Base-by-base conservation (phyloP, 257 asterid genomes). In the Solanum gandarillasii region DNA sequence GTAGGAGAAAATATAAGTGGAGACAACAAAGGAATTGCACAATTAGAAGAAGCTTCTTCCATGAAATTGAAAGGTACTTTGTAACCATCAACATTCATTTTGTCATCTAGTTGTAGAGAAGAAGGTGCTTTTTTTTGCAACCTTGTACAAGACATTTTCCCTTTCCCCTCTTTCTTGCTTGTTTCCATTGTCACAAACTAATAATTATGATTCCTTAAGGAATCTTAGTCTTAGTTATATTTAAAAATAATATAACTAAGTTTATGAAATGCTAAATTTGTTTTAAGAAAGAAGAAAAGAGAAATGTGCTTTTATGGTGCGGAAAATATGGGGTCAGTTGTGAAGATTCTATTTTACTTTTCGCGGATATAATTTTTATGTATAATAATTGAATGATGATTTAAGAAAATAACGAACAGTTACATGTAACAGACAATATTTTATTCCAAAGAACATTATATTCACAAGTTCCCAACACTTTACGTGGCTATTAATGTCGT, bases 61-160 rank as follows among this genome's bases (percentile, higher is more conserved):
- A 85, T 32, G 13, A 88, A 32, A 35, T 78, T 27, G 71, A 23
- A 83, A 20, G 89, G 78, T n/a, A 81, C 68, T 81, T 39, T 46
- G 58, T 23, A 71, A 35, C 58, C 72, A 18, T 39, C 73, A 27
- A 16, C 23, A 62, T 14, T 67, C 41, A 39, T 72, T 29, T 73
- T 83, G 38, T 74, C 78, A 43, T 86, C 87, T 6, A 87, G 38
- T 38, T 72, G 71, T 12, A 91, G 88, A 29, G 90, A 86, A 38
- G 86, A 55, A 6, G 93, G 93, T 71, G 90, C 91, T 36, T 81
- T 90, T 85, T 73, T 88, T 34, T 89, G 91, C 31, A 91, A 86
- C 90, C 93, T 89, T 34, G 90, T 78, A 4, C 75, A 35, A 12
- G 89, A 5, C 78, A 41, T 86, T 46, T 74, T 68, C 10, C 84